These are phyloP conservation scores for Kodamaea laetipori DNA, from an alignment of 805 yeast genomes.

Conservation along the genomic window DNA sequence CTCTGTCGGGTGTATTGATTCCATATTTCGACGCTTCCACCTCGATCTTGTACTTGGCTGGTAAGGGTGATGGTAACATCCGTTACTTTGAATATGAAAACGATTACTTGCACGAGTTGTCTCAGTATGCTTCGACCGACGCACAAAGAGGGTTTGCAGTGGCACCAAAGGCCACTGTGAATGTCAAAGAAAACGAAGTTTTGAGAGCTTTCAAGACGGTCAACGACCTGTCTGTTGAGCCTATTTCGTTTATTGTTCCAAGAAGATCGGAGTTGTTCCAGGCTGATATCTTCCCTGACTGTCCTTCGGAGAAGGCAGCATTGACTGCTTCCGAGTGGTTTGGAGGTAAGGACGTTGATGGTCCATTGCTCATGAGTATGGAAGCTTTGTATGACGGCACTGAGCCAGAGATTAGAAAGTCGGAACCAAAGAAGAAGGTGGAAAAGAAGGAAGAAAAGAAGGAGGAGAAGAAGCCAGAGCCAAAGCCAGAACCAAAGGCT, in stretches of 20 bases:
- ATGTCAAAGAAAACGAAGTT: slow-evolving; percentile 81
- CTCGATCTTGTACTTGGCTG: slow-evolving; percentile 82
- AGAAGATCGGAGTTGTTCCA: slow-evolving; percentile 93
- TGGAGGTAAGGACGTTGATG: slow-evolving; percentile 74
- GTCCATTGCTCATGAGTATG: slow-evolving; percentile 80
- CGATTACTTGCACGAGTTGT: slow-evolving; percentile 78
- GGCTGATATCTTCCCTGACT: slow-evolving; percentile 88
- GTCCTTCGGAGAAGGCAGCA: slow-evolving; percentile 80
- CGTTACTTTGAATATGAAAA: slow-evolving; percentile 89
- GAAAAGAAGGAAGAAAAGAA: slow-evolving; percentile 19
- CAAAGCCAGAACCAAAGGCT: slow-evolving; percentile 18
- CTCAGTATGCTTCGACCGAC: slow-evolving; percentile 86
- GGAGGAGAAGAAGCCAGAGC: slow-evolving; percentile 19
- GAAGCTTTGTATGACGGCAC: slow-evolving; percentile 78
- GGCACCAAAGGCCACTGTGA: slow-evolving; percentile 80
- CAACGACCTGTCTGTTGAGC: slow-evolving; percentile 82
- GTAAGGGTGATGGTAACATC: slow-evolving; percentile 97
- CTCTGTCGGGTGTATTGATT: slow-evolving; percentile 90
- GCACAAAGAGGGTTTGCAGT: slow-evolving; percentile 96
- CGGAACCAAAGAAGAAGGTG: slow-evolving; percentile 23
- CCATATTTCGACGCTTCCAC: slow-evolving; percentile 87
- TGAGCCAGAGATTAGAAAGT: slow-evolving; percentile 49
- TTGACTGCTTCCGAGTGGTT: slow-evolving; percentile 78
- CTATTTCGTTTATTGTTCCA: slow-evolving; percentile 90
- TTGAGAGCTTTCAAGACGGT: slow-evolving; percentile 83